Base-by-base conservation (phyloP, 1,284 basidiomycete species). In the Cryptococcus sp. region DNA sequence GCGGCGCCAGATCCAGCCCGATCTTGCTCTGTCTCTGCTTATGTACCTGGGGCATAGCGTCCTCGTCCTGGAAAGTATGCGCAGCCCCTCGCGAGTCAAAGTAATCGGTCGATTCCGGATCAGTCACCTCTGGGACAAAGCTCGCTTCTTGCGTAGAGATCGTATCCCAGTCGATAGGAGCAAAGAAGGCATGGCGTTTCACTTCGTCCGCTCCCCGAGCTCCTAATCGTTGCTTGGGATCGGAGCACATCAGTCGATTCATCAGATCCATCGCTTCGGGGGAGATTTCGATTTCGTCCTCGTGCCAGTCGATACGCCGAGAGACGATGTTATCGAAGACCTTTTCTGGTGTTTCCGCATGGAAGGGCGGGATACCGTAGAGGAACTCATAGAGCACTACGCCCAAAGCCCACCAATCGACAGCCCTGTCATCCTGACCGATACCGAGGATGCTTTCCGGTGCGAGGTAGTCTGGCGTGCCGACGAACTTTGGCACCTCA, bases 241-340 rank as follows among this genome's bases (percentile, higher is more conserved):
- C 90, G 46, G 88, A 84, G 47, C 87, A 89, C 85, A 99, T 83
- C 40, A 99, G 83, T 22, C 87, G 82, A 71, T 89, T 85, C 86
- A 99, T 97, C 70, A 99, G 89, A 78, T 98, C 91, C 52, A 86
- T 86, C 17, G 91, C 91, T 70, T 94, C 91, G 1, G 85, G 83
- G 7, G 92, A 91, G 64, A 91, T 85, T 57, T 97, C 93, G 30
- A 94, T 82, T 50, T 96, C 93, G 68, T 95, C 91, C 69, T 95
- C 90, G 66, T 79, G 76, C 94, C 94, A 99, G 63, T 95, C 88
- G 72, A 99, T 86, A 43, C 90, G 87, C 15, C 94, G 88, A n/a
- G 94, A 97, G 17, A 99, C 83, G 70, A 99, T 97, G 75, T 98
- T 99, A 80, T 98, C 94, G 71, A 99, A 99, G 5, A 99, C 94